Evolutionary conservation across 1,284 basidiomycete genomes (phyloP).

Genomic region (Apiotrichum gracile): DNA sequence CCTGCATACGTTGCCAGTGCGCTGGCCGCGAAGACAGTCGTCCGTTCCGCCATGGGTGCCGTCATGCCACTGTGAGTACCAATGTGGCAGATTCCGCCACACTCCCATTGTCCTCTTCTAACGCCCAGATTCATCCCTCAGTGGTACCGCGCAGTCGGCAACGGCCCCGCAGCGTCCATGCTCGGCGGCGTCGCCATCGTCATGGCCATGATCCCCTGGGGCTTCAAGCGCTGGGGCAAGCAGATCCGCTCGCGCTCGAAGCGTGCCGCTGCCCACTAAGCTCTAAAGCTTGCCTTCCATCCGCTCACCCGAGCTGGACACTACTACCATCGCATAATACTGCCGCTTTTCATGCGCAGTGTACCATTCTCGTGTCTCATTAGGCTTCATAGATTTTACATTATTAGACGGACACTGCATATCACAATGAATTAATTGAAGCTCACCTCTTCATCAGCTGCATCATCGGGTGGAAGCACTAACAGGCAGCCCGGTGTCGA

Average conservation of each 20-base stretch:
- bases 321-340: too few relatives aligned
- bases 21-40: conserved; percentile 64
- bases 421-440: too few relatives aligned
- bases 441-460: too few relatives aligned
- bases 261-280: conserved; percentile 19
- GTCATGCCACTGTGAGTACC: conserved; percentile 57
- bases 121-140: conserved; percentile 53
- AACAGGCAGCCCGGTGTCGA: too few relatives aligned
- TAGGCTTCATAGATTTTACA: too few relatives aligned
- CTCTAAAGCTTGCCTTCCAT: neutral
- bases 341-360: too few relatives aligned
- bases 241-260: conserved; percentile 27
- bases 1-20: conserved; percentile 60
- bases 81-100: too few relatives aligned
- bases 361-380: too few relatives aligned
- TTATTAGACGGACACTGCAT: too few relatives aligned
- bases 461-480: too few relatives aligned
- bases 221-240: conserved; percentile 23
- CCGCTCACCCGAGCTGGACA: neutral
- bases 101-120: too few relatives aligned
- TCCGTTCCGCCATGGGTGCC: conserved; percentile 60
- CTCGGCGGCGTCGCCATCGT: conserved; percentile 24
- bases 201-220: conserved; percentile 34
- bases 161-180: conserved; percentile 26
- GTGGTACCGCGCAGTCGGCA: conserved; percentile 53